Evolutionary conservation across 495 filamentous ascomycete genomes (phyloP).

Genomic region (Pyrenopolyporus hunteri): DNA sequence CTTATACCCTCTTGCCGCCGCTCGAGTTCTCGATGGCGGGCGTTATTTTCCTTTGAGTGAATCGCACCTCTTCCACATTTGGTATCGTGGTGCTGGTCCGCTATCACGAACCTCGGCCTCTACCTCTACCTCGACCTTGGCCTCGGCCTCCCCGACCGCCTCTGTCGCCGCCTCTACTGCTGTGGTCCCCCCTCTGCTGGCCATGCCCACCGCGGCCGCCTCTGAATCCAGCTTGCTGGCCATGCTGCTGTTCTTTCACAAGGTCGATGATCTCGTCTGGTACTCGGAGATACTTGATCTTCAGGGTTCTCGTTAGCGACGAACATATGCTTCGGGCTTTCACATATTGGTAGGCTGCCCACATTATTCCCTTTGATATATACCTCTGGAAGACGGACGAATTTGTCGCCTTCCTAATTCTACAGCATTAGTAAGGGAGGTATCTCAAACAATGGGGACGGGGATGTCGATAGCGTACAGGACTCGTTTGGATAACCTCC

Average conservation of each 20-base stretch:
- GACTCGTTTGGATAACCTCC: constrained; percentile 96
- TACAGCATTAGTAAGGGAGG: constrained; percentile 12
- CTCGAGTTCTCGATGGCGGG: too few relatives aligned
- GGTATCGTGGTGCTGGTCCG: background rate
- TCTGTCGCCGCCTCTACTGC: constrained; percentile 60
- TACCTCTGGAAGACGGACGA: constrained; percentile 87
- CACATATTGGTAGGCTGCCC: constrained; percentile 31
- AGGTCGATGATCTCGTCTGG: constrained; percentile 94
- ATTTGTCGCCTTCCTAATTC: constrained; percentile 82
- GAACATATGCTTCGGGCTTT: background rate
- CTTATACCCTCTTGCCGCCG: background rate
- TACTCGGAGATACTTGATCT: constrained; percentile 99
- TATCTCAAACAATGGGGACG: background rate
- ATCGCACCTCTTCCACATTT: background rate
- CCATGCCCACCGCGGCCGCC: constrained; percentile 71
- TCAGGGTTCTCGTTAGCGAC: constrained; percentile 5
- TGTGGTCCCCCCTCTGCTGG: constrained; percentile 66
- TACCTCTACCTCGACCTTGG: constrained; percentile 60
- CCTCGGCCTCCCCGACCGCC: constrained; percentile 58
- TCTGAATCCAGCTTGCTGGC: constrained; percentile 61
- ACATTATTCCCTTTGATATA: constrained; percentile 98
- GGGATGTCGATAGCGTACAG: constrained; percentile 50
- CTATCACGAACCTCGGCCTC: constrained; percentile 49
- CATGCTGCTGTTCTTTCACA: constrained; percentile 88
- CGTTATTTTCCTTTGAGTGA: too few relatives aligned